A percentile compares a stretch with the other conserved stretches of the same genome.
phyloP scores from a whole-genome alignment of 1,284 basidiomycete genomes.

The Marasmius sp. region DNA sequence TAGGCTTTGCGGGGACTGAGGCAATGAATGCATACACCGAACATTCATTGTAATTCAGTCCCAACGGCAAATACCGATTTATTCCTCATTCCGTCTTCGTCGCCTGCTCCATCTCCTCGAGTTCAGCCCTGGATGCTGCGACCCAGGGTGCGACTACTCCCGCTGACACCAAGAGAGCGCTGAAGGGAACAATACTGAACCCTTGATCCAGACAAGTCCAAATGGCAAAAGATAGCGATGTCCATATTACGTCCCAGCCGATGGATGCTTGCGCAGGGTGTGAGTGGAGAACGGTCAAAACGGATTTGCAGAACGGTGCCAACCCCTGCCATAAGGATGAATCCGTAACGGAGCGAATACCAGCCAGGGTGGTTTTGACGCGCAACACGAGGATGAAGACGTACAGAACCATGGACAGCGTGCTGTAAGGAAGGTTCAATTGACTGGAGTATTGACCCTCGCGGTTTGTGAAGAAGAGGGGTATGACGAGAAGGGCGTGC shows the following conservation, averaged over 20 bases:
- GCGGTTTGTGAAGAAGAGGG: conserved; percentile 37
- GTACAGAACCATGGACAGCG: conserved; percentile 41
- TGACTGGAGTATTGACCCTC: conserved; percentile 2
- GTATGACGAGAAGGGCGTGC: conserved; percentile 59
- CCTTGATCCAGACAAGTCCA: conserved; percentile 27
- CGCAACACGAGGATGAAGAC: conserved; percentile 39
- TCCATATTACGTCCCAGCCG: conserved; percentile 67
- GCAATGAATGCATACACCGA: no score
- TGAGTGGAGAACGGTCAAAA: conserved; percentile 41
- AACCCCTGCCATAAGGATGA: background rate
- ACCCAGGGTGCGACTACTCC: conserved; percentile 7
- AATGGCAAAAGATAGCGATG: conserved; percentile 38
- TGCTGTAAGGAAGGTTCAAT: conserved; percentile 23
- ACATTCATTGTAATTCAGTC: background rate
- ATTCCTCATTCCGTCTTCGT: background rate
- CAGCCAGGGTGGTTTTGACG: conserved; percentile 30
- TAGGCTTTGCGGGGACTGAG: no score
- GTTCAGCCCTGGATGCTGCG: background rate
- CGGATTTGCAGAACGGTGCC: conserved; percentile 21
- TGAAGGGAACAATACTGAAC: background rate
- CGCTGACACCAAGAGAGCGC: conserved; percentile 6
- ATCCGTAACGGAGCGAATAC: conserved; percentile 10
- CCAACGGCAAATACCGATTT: no score
- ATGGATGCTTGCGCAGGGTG: conserved; percentile 70
- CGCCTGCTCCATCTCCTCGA: background rate